Conservation (phyloP, 306 rosid genomes). For the Lagenaria siceraria region DNA sequence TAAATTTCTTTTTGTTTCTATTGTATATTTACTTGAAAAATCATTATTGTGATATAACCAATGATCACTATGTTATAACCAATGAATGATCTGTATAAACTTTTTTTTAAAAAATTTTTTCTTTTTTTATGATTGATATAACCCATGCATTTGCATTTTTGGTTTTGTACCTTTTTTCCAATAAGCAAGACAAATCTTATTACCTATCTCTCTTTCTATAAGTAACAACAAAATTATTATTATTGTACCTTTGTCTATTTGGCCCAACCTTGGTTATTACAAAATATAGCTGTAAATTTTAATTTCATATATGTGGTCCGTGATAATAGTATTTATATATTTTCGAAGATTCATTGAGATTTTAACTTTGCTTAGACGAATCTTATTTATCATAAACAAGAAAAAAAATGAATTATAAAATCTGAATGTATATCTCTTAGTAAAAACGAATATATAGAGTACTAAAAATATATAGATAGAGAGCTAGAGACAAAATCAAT, state of each 20-base stretch:
- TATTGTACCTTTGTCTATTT: background rate
- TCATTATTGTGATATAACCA: slow-evolving; percentile 6
- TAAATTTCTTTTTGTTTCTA: background rate
- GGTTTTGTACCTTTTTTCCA: background rate
- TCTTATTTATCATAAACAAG: background rate
- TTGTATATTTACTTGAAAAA: background rate
- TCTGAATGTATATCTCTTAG: background rate
- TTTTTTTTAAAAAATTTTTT: too few species aligned
- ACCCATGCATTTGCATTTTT: slow-evolving; percentile 5
- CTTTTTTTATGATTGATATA: background rate
- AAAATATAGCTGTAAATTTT: background rate
- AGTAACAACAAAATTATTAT: background rate
- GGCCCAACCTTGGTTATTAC: background rate
- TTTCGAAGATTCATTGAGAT: background rate
- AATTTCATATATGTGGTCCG: background rate
- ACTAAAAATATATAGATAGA: too few species aligned
- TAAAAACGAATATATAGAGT: background rate
- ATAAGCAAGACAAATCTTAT: background rate
- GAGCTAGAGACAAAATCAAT: too few species aligned
- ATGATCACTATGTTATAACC: slow-evolving; percentile 9
- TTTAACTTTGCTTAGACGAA: background rate
- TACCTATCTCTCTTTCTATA: background rate
- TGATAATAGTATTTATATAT: background rate
- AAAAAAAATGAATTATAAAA: background rate
- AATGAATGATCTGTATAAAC: background rate